Percentiles rank a stretch among this genome's conserved stretches.
Conservation (phyloP, 2,329 filamentous ascomycete genomes). For the Pleurostoma richardsiae region DNA sequence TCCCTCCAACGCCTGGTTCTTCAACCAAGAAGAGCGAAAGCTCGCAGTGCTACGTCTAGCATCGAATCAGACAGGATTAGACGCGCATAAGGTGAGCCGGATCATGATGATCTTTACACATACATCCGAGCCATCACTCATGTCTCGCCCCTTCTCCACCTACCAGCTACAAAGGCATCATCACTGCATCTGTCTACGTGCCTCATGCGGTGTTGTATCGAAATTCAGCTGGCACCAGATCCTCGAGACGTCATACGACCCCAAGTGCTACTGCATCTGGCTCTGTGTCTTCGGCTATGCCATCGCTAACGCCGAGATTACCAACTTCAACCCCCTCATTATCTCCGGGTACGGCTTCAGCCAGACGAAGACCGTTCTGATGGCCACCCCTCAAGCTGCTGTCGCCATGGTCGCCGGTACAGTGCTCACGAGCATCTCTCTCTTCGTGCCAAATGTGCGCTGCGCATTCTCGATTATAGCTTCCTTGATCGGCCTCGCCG, state of each 20-base stretch:
- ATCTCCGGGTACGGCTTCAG: conserved; percentile 42
- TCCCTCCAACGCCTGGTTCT: too few relatives aligned
- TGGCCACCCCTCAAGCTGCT: background rate
- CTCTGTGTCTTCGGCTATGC: conserved; percentile 48
- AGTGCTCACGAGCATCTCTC: conserved; percentile 13
- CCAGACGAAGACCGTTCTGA: conserved; percentile 1
- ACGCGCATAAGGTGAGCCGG: too few relatives aligned
- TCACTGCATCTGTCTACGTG: too few relatives aligned
- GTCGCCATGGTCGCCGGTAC: background rate
- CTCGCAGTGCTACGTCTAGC: too few relatives aligned
- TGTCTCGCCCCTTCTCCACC: too few relatives aligned
- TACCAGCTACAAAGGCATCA: too few relatives aligned
- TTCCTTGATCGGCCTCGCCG: background rate
- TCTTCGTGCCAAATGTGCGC: conserved; percentile 15
- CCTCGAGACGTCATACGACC: background rate
- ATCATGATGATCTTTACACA: too few relatives aligned
- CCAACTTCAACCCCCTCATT: conserved; percentile 54
- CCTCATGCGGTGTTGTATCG: too few relatives aligned
- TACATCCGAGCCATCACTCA: too few relatives aligned
- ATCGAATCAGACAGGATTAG: too few relatives aligned
- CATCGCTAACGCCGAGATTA: conserved; percentile 63
- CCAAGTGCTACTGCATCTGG: conserved; percentile 3
- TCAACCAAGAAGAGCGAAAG: too few relatives aligned
- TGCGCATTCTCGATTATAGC: background rate
- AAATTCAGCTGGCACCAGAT: background rate